Evolutionary conservation across 208 protist species (phyloP).

Genomic region (Phytomonas francai): DNA sequence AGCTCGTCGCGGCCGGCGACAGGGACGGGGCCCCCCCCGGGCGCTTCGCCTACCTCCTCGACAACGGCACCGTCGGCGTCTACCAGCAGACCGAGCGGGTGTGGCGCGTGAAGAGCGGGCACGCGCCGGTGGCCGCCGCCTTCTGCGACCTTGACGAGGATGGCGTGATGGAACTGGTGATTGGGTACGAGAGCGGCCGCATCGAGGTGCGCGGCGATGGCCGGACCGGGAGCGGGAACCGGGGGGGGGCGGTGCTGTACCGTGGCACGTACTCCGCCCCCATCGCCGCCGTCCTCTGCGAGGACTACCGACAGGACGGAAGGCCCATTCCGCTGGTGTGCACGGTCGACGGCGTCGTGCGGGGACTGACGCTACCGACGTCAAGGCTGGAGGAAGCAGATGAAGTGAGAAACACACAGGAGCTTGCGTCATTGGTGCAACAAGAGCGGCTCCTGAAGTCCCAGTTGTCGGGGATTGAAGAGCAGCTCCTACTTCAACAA

Average conservation of each 20-base stretch:
- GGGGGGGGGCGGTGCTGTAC: conserved; percentile 73
- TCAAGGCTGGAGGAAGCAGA: conserved; percentile 29
- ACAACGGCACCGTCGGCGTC: conserved; percentile 90
- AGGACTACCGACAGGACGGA: conserved; percentile 90
- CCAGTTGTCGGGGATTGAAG: conserved; percentile 67
- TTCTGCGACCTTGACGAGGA: conserved; percentile 92
- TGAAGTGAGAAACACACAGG: conserved; percentile 49
- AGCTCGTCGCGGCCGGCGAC: conserved; percentile 28
- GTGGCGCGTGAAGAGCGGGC: conserved; percentile 85
- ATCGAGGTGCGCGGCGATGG: conserved; percentile 78
- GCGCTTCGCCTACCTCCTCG: conserved; percentile 86
- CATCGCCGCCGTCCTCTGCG: conserved; percentile 71
- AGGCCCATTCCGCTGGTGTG: conserved; percentile 67
- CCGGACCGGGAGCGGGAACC: conserved; percentile 20
- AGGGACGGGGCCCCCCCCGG: not conserved
- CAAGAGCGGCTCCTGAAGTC: conserved; percentile 68
- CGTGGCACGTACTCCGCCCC: conserved; percentile 61
- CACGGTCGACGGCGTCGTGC: conserved; percentile 80
- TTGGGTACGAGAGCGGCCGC: conserved; percentile 82
- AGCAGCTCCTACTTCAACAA: conserved; percentile 37
- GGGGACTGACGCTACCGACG: conserved; percentile 67
- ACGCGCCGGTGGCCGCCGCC: conserved; percentile 63
- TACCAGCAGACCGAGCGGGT: conserved; percentile 74
- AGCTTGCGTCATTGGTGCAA: conserved; percentile 55
- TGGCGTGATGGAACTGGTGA: conserved; percentile 87